A percentile compares a stretch with the other conserved stretches of the same genome.
phyloP scores from a whole-genome alignment of 1,284 basidiomycete genomes.

The Ceratorhiza oryzae-sativae region DNA sequence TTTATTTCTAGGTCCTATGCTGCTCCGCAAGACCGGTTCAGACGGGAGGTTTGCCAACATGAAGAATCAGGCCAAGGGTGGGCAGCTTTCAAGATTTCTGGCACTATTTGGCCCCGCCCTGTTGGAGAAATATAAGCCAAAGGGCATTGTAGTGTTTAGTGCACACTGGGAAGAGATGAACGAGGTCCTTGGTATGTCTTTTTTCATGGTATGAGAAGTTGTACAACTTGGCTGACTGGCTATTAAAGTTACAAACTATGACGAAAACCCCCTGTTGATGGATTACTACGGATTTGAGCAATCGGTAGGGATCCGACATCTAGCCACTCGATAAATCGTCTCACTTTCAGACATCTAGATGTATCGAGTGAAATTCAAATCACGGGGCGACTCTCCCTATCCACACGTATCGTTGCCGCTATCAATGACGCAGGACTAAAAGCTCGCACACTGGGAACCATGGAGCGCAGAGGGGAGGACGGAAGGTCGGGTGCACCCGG shows the following conservation, averaged over 20 bases:
- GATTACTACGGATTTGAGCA: constrained; percentile 73
- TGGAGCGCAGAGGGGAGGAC: constrained; percentile 68
- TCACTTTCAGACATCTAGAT: constrained; percentile 51
- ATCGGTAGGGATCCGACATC: constrained; percentile 40
- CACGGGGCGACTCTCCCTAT: constrained; percentile 64
- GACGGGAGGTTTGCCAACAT: constrained; percentile 46
- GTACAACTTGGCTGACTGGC: background rate
- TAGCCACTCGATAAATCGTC: background rate
- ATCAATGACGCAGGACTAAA: constrained; percentile 52
- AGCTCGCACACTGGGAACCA: constrained; percentile 46
- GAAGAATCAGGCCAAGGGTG: constrained; percentile 56
- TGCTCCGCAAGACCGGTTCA: constrained; percentile 4
- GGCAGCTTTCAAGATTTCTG: constrained; percentile 67
- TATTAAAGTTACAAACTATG: constrained; percentile 69
- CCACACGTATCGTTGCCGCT: constrained; percentile 65
- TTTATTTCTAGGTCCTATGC: constrained; percentile 26
- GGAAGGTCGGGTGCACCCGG: constrained; percentile 67
- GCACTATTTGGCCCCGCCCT: constrained; percentile 71
- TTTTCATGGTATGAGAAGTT: constrained; percentile 12
- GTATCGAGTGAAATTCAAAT: constrained; percentile 72
- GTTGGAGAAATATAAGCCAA: constrained; percentile 72
- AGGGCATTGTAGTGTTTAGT: constrained; percentile 78
- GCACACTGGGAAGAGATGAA: constrained; percentile 77
- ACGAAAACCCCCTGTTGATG: constrained; percentile 73
- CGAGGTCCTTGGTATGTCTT: constrained; percentile 60